phyloP scores from a whole-genome alignment of 2,329 filamentous ascomycete species.

The Fusarium xyrophilum region DNA sequence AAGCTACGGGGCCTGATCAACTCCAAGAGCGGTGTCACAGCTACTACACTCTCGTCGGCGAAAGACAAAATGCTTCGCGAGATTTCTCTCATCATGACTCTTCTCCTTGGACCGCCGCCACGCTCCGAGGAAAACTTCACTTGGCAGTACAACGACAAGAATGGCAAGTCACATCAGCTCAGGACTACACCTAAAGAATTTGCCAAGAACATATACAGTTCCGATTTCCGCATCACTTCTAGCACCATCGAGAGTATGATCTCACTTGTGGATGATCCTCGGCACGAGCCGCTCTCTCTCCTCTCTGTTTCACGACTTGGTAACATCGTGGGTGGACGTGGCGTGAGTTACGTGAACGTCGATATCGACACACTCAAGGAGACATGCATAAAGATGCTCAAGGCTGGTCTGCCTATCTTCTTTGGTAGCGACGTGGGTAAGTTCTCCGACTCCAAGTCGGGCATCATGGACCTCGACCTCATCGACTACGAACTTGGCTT shows the following conservation, averaged over 20 bases:
- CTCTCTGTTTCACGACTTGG: slow-evolving; percentile 81
- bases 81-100: slow-evolving; percentile 80
- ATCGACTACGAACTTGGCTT: slow-evolving; percentile 86
- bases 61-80: slow-evolving; percentile 82
- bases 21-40: slow-evolving; percentile 43
- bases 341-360: slow-evolving; percentile 84
- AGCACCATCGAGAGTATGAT: slow-evolving; percentile 73
- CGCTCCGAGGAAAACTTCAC: slow-evolving; percentile 71
- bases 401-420: slow-evolving; percentile 80
- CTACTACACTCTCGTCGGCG: slow-evolving; percentile 52
- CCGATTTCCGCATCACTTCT: slow-evolving; percentile 64
- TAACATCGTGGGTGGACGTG: slow-evolving; percentile 79
- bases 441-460: slow-evolving; percentile 70
- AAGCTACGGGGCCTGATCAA: slow-evolving; percentile 66
- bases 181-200: slow-evolving; percentile 74
- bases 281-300: slow-evolving; percentile 74
- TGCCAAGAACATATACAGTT: slow-evolving; percentile 69
- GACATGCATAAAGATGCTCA: slow-evolving; percentile 78
- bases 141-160: slow-evolving; percentile 80
- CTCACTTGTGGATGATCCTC: slow-evolving; percentile 84
- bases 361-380: slow-evolving; percentile 74
- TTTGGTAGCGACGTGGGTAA: slow-evolving; percentile 90
- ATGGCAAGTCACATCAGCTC: slow-evolving; percentile 68
- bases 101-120: slow-evolving; percentile 82
- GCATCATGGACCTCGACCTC: slow-evolving; percentile 81